Conservation (phyloP, 257 asterid species). For the Ilex aquifolium region DNA sequence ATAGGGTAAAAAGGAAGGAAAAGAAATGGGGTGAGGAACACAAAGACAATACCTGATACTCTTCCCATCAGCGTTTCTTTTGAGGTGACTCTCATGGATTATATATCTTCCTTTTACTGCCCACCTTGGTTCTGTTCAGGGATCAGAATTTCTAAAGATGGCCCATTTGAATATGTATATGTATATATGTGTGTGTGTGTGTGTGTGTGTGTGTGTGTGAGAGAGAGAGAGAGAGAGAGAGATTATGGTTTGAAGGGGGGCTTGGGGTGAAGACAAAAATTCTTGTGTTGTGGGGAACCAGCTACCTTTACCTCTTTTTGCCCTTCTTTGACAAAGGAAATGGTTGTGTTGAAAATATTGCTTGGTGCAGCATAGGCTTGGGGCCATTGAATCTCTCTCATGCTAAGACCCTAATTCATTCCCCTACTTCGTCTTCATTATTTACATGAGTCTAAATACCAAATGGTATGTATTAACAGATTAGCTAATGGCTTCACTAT, state of each 20-base stretch:
- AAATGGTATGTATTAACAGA: no score
- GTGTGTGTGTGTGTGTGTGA: not conserved
- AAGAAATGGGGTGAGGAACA: conserved; percentile 2
- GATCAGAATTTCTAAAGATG: conserved; percentile 11
- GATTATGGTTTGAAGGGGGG: not conserved
- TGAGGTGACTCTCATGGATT: not conserved
- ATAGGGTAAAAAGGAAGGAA: not conserved
- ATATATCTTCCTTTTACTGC: not conserved
- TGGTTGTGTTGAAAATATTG: no score
- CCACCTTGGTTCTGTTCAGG: conserved; percentile 1
- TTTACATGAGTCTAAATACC: no score
- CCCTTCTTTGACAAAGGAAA: not conserved
- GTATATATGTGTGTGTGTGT: not conserved
- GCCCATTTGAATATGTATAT: conserved; percentile 6
- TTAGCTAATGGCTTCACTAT: no score
- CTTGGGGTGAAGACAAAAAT: no score
- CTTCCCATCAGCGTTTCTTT: not conserved
- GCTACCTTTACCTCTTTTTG: not conserved
- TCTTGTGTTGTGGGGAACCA: not conserved
- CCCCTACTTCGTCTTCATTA: no score
- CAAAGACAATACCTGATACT: conserved; percentile 2
- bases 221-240: not conserved
- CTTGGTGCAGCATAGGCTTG: no score
- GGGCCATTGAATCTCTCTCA: no score
- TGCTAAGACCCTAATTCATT: no score